These are phyloP conservation scores for Saccharomycopsis babjevae DNA, from an alignment of 805 yeast genomes.

Conservation along the genomic window DNA sequence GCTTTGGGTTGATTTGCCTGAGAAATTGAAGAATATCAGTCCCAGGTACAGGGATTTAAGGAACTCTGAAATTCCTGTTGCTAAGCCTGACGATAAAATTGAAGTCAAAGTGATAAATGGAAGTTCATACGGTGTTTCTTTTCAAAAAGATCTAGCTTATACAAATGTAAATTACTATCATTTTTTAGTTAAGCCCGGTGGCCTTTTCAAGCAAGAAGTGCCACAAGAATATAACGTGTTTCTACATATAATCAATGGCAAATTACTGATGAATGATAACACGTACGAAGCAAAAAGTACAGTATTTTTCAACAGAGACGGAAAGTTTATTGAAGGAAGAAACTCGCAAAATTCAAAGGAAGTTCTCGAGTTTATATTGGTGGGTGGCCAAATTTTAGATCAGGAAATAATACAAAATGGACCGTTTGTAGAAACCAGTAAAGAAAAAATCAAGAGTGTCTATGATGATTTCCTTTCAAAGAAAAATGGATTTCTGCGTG, in stretches of 20 bases:
- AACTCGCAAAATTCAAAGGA: slow-evolving; percentile 28
- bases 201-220: slow-evolving; percentile 48
- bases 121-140: slow-evolving; percentile 61
- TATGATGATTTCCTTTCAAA: slow-evolving; percentile 62
- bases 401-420: slow-evolving; percentile 82
- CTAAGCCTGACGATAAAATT: slow-evolving; percentile 51
- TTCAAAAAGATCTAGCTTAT: slow-evolving; percentile 64
- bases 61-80: slow-evolving; percentile 41
- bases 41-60: slow-evolving; percentile 65
- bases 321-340: slow-evolving; percentile 47
- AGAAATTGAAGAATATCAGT: slow-evolving; percentile 44
- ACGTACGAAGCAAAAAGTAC: slow-evolving; percentile 36
- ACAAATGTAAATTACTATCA: slow-evolving; percentile 73
- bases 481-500: slow-evolving; percentile 59
- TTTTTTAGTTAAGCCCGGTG: slow-evolving; percentile 55
- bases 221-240: slow-evolving; percentile 57
- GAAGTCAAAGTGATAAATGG: slow-evolving; percentile 71
- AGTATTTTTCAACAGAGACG: slow-evolving; percentile 61
- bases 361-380: slow-evolving; percentile 52
- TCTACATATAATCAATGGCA: slow-evolving; percentile 57
- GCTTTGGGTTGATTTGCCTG: slow-evolving; percentile 81
- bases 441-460: slow-evolving; percentile 57
- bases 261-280: slow-evolving; percentile 37
- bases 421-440: slow-evolving; percentile 74
- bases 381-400: slow-evolving; percentile 65